phyloP scores from a whole-genome alignment of 2,329 filamentous ascomycete species.

The Scleromitrula shiraiana region DNA sequence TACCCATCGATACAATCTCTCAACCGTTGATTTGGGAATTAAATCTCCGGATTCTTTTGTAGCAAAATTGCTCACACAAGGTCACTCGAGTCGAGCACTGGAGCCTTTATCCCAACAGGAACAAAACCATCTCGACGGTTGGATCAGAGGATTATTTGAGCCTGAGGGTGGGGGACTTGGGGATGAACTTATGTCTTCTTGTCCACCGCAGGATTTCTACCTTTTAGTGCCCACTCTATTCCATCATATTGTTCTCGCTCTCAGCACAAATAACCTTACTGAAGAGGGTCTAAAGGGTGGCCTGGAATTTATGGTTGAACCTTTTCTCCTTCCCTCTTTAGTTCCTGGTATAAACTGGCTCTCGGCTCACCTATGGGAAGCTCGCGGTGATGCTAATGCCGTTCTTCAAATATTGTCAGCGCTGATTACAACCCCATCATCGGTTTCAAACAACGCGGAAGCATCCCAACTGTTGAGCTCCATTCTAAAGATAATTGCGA shows the following conservation, averaged over 20 bases:
- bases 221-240: conserved; percentile 69
- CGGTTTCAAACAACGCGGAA: conserved; percentile 55
- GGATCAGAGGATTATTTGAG: conserved; percentile 72
- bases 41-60: conserved; percentile 55
- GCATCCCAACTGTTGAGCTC: conserved; percentile 61
- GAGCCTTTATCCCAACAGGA: conserved; percentile 58
- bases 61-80: conserved; percentile 53
- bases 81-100: conserved; percentile 47
- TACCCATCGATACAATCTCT: conserved; percentile 66
- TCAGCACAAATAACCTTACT: conserved; percentile 54
- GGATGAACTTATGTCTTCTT: conserved; percentile 75
- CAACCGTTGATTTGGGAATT: conserved; percentile 54
- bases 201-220: conserved; percentile 77
- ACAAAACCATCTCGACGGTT: conserved; percentile 56
- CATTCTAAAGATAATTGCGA: conserved; percentile 64
- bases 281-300: conserved; percentile 67
- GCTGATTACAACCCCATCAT: conserved; percentile 56
- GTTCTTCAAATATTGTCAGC: conserved; percentile 66
- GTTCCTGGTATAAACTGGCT: conserved; percentile 68
- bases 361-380: conserved; percentile 59
- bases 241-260: conserved; percentile 64
- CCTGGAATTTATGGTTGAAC: conserved; percentile 72
- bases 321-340: conserved; percentile 71
- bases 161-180: conserved; percentile 64
- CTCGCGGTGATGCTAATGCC: conserved; percentile 57